Evolutionary conservation across 1,284 basidiomycete genomes (phyloP), one percentile per base, ranked within the genome.

Genomic region (Somion occarium): DNA sequence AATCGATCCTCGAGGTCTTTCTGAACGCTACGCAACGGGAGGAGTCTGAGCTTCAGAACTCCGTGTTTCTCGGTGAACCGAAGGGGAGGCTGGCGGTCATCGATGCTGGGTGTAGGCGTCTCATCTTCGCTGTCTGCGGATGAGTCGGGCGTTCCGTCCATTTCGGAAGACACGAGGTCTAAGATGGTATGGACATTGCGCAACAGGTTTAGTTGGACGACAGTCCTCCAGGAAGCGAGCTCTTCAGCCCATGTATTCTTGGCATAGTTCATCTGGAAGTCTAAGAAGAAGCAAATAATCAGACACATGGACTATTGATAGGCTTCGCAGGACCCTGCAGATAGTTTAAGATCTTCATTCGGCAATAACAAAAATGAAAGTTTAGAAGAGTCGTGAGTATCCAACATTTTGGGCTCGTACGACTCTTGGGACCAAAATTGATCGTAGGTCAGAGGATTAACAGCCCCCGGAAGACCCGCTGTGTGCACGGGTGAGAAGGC

Each of bases 151-250:
- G 71, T 58, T 34, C 69, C 65, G 2, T 69, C 61, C 73, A 85
- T 79, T 58, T 83, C 82, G 24, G 73, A 73, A n/a, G 67, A 58
- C 51, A 88, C 68, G 42, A 75, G 64, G 46, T 84, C 75, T 15
- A 86, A 70, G 45, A 88, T 78, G 42, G 66, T 64, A 58, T 81
- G 77, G 60, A 87, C 74, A 56, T 83, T 85, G 53, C 85, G 80
- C 52, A 88, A 75, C 63, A 90, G 78, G 64, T 90, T 84, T 63
- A 90, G 78, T 61, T 84, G 83, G 57, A 91, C 82, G 56, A 91
- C 83, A 5, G 78, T 71, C 18, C 84, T 79, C 88, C 88, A 90
- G 26, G 84, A 78, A 2, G 73, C 69, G 46, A 79, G 80, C 59
- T 89, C 84, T 54, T 82, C 78, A 2, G 74, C 73, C 82, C 88